Percentiles rank a stretch among this genome's conserved stretches.
Evolutionary conservation across 2,329 filamentous ascomycete genomes (phyloP).

Genomic region (Calonectria fujianensis): DNA sequence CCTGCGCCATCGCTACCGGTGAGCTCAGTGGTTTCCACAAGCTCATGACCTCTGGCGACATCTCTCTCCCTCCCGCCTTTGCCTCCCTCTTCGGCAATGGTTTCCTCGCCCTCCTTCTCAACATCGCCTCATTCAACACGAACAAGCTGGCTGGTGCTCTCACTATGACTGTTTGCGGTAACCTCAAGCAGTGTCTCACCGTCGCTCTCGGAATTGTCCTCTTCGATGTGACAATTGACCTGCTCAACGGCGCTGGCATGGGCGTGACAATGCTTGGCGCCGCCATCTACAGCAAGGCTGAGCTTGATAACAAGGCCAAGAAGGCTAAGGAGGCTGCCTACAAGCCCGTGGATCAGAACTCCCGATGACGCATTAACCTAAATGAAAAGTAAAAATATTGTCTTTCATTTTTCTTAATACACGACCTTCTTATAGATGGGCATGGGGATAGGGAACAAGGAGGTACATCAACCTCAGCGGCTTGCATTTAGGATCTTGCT

Average conservation of each 20-base stretch:
- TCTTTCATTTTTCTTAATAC: constrained; percentile 52
- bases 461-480: constrained; percentile 45
- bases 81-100: constrained; percentile 71
- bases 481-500: constrained; percentile 40
- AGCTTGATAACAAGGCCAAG: constrained; percentile 69
- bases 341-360: constrained; percentile 61
- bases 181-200: constrained; percentile 75
- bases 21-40: constrained; percentile 68
- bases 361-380: constrained; percentile 44
- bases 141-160: constrained; percentile 75
- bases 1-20: constrained; percentile 71
- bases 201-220: constrained; percentile 72
- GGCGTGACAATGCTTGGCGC: constrained; percentile 72
- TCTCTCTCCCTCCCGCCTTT: constrained; percentile 61
- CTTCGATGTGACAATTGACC: constrained; percentile 70
- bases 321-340: constrained; percentile 57
- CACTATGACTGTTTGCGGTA: constrained; percentile 76
- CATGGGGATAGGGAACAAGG: constrained; percentile 43
- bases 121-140: constrained; percentile 74
- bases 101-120: constrained; percentile 72
- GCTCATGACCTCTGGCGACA: constrained; percentile 59
- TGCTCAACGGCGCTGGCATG: constrained; percentile 75
- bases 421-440: constrained; percentile 54
- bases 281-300: constrained; percentile 75
- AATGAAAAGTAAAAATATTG: constrained; percentile 39